Conservation (phyloP, 192 early-diverging fungal genomes). For the Backusella tarrabulga region DNA sequence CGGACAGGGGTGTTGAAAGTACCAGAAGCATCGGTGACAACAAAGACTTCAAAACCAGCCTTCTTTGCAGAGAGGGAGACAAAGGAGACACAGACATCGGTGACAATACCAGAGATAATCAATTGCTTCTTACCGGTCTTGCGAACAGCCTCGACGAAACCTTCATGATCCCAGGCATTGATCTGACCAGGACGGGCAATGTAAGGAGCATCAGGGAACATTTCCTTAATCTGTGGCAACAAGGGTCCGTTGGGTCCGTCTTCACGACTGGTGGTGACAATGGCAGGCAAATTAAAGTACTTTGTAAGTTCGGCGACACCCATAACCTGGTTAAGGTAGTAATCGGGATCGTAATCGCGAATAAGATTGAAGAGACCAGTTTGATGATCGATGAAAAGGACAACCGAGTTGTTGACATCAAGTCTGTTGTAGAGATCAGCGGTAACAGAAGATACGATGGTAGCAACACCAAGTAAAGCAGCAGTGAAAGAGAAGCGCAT, state of each 20-base stretch:
- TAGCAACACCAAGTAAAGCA: constrained; percentile 8
- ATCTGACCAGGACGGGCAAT: constrained; percentile 33
- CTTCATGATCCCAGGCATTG: constrained; percentile 32
- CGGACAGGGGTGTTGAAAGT: constrained; percentile 27
- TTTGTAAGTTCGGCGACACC: constrained; percentile 24
- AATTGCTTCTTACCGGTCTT: constrained; percentile 35
- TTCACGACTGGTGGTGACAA: constrained; percentile 31
- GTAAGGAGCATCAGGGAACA: constrained; percentile 31
- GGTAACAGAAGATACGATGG: neutral
- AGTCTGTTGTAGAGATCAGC: constrained; percentile 23
- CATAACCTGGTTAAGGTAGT: constrained; percentile 24
- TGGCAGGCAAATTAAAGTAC: constrained; percentile 22
- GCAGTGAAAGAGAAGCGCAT: constrained; percentile 10
- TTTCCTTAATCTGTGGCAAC: constrained; percentile 17
- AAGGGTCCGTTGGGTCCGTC: constrained; percentile 32
- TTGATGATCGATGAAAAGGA: constrained; percentile 36
- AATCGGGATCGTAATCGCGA: constrained; percentile 24
- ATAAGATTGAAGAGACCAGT: constrained; percentile 25
- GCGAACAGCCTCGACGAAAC: constrained; percentile 28
- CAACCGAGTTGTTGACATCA: constrained; percentile 23
- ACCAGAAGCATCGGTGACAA: constrained; percentile 36
- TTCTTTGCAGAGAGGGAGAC: constrained; percentile 34
- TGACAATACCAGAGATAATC: constrained; percentile 34
- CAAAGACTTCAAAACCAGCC: constrained; percentile 36
- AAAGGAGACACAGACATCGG: constrained; percentile 37